Base-by-base conservation (phyloP, 139 green algal genomes). In the Chlamydomonas incerta region DNA sequence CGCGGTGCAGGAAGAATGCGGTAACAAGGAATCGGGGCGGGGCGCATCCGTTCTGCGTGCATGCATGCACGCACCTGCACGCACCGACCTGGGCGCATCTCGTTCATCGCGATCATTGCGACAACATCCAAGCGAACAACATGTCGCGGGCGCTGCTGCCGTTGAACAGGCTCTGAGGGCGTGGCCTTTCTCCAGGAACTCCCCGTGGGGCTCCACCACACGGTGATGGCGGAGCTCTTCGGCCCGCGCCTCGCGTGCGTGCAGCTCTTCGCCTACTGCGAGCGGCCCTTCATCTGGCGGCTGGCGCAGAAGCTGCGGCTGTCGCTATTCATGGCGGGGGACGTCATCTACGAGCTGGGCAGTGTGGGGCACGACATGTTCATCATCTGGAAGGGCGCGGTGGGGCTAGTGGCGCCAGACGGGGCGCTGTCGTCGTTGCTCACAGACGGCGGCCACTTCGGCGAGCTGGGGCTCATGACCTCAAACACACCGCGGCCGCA, bases 291-390 rank as follows among this genome's bases (percentile, higher is more conserved):
- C 63, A 14, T 85, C 9, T 63, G 47, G 47, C 79, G 79, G 8
- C 66, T 85, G 65, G 66, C 79, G 10, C 47, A 68, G 46, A 52
- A 31, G 46, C 79, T 85, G 46, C 79, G 66, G 3, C 46, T 85
- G 18, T 28, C 47, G 13, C 66, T 85, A 21, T 67, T 69, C 79
- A 85, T 85, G 79, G 24, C 31, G 13, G n/a, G 66, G 29, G 79
- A 67, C 66, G 9, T 57, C 20, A 67, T 85, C 21, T 85, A 85
- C 79, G 66, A 75, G 20, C n/a, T 68, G 10, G 79, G 47, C 47
- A 68, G 31, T 23, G 79, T 85, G 31, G 79, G 65, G 0, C 79
- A 85, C 46, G 66, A 85, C 6, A 85, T 85, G 79, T 85, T 76
- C 46, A 50, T 76, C 8, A 28, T 85, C 17, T 85, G 79, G 66